Conservation (phyloP, 2,329 filamentous ascomycete genomes). For the Curvularia lunata region DNA sequence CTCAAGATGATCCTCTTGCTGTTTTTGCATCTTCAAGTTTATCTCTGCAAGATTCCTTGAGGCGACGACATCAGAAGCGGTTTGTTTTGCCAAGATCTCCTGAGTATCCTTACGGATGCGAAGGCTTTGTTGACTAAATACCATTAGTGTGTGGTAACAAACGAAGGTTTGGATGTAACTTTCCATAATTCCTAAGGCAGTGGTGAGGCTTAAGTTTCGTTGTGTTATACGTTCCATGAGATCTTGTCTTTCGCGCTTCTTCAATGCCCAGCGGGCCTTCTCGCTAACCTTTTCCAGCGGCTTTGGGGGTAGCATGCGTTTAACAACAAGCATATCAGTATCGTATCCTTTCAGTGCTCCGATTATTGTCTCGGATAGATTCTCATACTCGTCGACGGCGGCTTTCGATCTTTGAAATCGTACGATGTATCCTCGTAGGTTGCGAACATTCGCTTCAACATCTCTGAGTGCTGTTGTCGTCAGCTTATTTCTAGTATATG, state of each 20-base stretch:
- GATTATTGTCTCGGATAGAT: neutral
- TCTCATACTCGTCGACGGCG: neutral
- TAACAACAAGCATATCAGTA: neutral
- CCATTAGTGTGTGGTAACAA: neutral
- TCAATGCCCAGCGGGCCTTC: neutral
- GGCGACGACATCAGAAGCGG: neutral
- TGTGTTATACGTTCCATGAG: neutral
- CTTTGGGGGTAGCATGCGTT: neutral
- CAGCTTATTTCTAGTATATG: neutral
- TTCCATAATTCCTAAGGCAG: neutral
- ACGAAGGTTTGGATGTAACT: neutral
- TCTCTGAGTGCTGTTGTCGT: neutral
- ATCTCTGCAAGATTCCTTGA: neutral
- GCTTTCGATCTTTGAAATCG: neutral
- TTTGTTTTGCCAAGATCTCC: neutral
- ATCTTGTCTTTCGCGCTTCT: neutral
- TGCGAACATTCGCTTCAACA: constrained; percentile 2
- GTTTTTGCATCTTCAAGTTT: neutral
- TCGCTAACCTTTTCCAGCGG: neutral
- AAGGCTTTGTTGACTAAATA: neutral
- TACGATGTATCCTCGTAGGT: neutral
- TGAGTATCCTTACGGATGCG: constrained; percentile 1
- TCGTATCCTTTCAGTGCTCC: neutral
- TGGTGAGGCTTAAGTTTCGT: neutral
- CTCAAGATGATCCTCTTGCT: neutral